Evolutionary conservation across 345 rosid species (phyloP).

Genomic region (Lepidium sativum): DNA sequence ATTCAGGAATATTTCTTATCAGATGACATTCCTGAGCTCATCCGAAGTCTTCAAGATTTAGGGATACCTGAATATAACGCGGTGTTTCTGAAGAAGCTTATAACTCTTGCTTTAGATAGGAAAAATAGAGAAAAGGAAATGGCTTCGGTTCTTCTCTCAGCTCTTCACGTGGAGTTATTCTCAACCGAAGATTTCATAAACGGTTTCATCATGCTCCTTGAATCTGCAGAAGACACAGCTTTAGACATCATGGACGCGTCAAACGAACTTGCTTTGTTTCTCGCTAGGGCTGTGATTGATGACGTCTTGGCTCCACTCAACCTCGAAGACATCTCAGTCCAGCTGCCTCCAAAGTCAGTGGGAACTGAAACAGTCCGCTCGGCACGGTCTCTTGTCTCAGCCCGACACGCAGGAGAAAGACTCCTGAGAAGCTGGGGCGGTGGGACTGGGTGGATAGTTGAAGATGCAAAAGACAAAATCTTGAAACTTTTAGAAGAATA

Average conservation of each 20-base stretch:
- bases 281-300: conserved; percentile 95
- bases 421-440: conserved; percentile 99
- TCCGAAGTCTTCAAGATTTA: conserved; percentile 75
- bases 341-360: conserved; percentile 65
- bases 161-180: conserved; percentile 92
- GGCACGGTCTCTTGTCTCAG: conserved; percentile 78
- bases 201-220: conserved; percentile 90
- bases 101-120: conserved; percentile 93
- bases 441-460: conserved; percentile 97
- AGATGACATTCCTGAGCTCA: conserved; percentile 95
- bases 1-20: conserved; percentile 96
- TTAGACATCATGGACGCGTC: conserved; percentile 96
- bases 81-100: conserved; percentile 75
- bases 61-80: conserved; percentile 69
- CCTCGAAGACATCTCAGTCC: conserved; percentile 76
- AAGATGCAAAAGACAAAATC: conserved; percentile 98
- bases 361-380: conserved; percentile 74
- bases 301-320: conserved; percentile 88
- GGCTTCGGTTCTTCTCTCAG: conserved; percentile 92
- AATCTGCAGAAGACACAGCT: conserved; percentile 94
- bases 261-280: conserved; percentile 88
- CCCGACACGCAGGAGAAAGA: conserved; percentile 97
- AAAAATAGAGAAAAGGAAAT: conserved; percentile 98
- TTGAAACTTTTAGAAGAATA: conserved; percentile 88
- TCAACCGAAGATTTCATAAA: conserved; percentile 81